These are phyloP conservation scores for Sugiyamaella mastotermitis DNA, from an alignment of 805 yeast genomes.

Conservation along the genomic window DNA sequence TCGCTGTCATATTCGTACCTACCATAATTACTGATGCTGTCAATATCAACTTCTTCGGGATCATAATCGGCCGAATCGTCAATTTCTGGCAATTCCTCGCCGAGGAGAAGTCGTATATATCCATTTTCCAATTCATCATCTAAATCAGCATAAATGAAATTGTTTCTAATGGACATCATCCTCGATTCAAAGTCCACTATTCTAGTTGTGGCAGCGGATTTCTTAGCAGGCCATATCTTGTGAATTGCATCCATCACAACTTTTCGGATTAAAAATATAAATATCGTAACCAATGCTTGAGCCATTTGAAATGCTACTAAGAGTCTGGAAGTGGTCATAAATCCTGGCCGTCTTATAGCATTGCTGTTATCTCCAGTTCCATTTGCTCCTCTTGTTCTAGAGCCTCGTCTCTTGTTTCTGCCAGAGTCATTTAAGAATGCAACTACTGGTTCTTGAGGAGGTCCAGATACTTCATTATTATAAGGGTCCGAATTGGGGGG, in stretches of 20 bases:
- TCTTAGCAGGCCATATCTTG: slow-evolving; percentile 3
- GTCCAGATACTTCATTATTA: slow-evolving; percentile 61
- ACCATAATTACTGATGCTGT: no score
- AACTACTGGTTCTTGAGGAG: slow-evolving; percentile 14
- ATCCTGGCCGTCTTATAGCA: slow-evolving; percentile 7
- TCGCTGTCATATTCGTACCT: slow-evolving; percentile 18
- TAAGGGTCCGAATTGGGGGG: slow-evolving; percentile 5
- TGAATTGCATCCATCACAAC: background rate
- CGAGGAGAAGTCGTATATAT: slow-evolving; percentile 28
- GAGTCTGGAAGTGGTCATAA: slow-evolving; percentile 11
- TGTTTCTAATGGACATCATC: slow-evolving; percentile 5
- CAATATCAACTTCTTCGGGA: slow-evolving; percentile 13
- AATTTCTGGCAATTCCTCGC: slow-evolving; percentile 31
- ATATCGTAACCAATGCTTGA: slow-evolving; percentile 8
- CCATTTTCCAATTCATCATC: slow-evolving; percentile 17
- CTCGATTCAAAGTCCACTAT: slow-evolving; percentile 7
- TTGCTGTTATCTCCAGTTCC: no score
- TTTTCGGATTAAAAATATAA: slow-evolving; percentile 6
- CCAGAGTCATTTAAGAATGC: background rate
- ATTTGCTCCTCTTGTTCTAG: background rate
- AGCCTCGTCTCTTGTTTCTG: no score
- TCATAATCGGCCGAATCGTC: slow-evolving; percentile 34
- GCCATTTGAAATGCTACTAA: slow-evolving; percentile 13
- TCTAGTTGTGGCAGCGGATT: background rate
- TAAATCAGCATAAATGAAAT: slow-evolving; percentile 11